Percentiles rank a stretch among this genome's conserved stretches.
These are phyloP conservation scores for Cercospora nicotianae DNA, from an alignment of 2,329 filamentous ascomycete genomes.

Conservation along the genomic window DNA sequence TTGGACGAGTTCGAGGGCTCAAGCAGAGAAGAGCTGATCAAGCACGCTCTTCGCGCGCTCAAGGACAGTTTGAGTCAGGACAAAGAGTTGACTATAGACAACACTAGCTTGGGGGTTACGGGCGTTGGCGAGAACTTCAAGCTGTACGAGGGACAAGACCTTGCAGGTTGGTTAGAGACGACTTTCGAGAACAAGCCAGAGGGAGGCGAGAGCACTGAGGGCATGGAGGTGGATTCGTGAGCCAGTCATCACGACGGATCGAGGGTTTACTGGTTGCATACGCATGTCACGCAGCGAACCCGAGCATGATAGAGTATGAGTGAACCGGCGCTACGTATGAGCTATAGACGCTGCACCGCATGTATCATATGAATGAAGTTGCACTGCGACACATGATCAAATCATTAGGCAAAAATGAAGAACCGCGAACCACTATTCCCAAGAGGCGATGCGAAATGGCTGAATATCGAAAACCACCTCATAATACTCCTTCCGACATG, in stretches of 20 bases:
- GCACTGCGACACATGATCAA: not conserved
- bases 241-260: not conserved
- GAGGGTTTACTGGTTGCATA: not conserved
- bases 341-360: slow-evolving; percentile 6
- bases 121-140: slow-evolving; percentile 87
- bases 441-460: not conserved
- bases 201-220: slow-evolving; percentile 28
- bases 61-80: slow-evolving; percentile 97
- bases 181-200: slow-evolving; percentile 50
- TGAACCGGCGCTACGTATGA: not conserved
- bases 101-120: slow-evolving; percentile 87
- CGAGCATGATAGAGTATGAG: slow-evolving; percentile 3
- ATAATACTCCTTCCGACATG: not conserved
- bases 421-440: not conserved
- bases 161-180: slow-evolving; percentile 81
- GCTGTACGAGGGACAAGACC: slow-evolving; percentile 84
- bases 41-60: slow-evolving; percentile 84
- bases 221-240: slow-evolving; percentile 37
- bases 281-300: not conserved
- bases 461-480: not conserved
- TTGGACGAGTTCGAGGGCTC: slow-evolving; percentile 77
- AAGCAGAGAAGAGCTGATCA: slow-evolving; percentile 80
- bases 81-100: slow-evolving; percentile 95
- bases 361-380: slow-evolving; percentile 9
- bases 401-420: not conserved